Evolutionary conservation across 164 flowering plant species (phyloP), one percentile per base, ranked within the genome.

Genomic region (Malania oleifera): DNA sequence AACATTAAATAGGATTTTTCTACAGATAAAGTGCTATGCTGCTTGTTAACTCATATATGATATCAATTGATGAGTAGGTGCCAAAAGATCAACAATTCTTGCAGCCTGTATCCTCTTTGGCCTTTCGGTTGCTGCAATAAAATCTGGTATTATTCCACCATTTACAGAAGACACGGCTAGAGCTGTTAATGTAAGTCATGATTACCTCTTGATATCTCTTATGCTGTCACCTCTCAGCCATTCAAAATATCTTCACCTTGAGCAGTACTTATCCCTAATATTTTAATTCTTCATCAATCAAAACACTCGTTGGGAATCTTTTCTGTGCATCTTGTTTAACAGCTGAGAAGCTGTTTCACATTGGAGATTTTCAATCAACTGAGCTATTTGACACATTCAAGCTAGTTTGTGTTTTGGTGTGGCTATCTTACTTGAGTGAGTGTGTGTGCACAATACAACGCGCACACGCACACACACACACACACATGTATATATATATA

Each of bases 81-180:
- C 80, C 54, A 88, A 82, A 69, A 64, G 65, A 43, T 62, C 81
- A 35, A 50, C 88, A 46, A 26, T 79, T 31, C 20, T 81, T 56
- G 79, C 79, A 49, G 48, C 77, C 17, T 61, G 67, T 38, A 50
- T 80, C 47, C 56, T 87, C 29, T 80, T 82, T 66, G 83, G 70
- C 46, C 74, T 93, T 26, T 80, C 99, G 24, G 63, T 93, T 5
- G 62, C 66, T 48, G 80, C 74, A 29, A 80, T 86, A 39, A 35
- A 67, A 48, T 67, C 72, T 57, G 92, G 87, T 55, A 27, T 68
- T 14, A 40, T 86, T 54, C 92, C 91, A 45, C 83, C 95, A 31
- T 90, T 86, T 72, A 77, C 86, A 8, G 83, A 86, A 31, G 91
- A 88, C 60, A 72, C 75, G 47, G 71, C 96, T 39, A 73, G 99